Base-by-base conservation (phyloP, 441 rosid genomes). In the Euphorbia celastroides region DNA sequence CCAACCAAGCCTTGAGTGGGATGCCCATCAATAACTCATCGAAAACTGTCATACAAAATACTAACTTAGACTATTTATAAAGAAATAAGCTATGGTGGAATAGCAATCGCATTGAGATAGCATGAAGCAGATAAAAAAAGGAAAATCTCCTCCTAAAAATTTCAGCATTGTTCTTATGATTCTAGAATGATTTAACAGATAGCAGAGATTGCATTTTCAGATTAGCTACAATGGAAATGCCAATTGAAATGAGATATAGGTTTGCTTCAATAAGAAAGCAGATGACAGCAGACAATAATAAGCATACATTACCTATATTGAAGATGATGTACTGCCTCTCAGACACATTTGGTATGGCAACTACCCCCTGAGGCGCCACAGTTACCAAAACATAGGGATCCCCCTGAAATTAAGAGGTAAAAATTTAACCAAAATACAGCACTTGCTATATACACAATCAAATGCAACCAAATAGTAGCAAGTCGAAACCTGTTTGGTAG, bases 321-420 rank as follows among this genome's bases (percentile, higher is more conserved):
- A 87, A 93, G 61, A 86, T 78, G 75, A 89, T 71, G 59, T 55
- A 71, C 64, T 85, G 61, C 67, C 88, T 74, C 76, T 91, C 95
- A 30, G 72, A 68, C 17, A 80, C 70, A 46, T 84, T 66, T 44
- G 78, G 85, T 44, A 85, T 83, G 62, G 96, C 99, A 65, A 91
- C 93, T 59, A 91, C 59, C 34, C 96, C 95, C 78, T 89, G 92
- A 9, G 97, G 88, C 71, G 90, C 92, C 74, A 89, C 92, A 5
- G 81, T 82, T 74, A 88, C 90, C 75, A 84, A 66, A 55, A 89
- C 81, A 54, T 71, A 70, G 65, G 82, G 63, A 65, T 84, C 82
- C 1, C 74, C 82, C 95, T 88, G 80, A 44, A 69, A 2, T 28
- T 25, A 16, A 14, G 32, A 13, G 13, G 30, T 16, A n/a, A 32